Evolutionary conservation across 345 rosid genomes (phyloP).

Genomic region (Gossypioides kirkii): DNA sequence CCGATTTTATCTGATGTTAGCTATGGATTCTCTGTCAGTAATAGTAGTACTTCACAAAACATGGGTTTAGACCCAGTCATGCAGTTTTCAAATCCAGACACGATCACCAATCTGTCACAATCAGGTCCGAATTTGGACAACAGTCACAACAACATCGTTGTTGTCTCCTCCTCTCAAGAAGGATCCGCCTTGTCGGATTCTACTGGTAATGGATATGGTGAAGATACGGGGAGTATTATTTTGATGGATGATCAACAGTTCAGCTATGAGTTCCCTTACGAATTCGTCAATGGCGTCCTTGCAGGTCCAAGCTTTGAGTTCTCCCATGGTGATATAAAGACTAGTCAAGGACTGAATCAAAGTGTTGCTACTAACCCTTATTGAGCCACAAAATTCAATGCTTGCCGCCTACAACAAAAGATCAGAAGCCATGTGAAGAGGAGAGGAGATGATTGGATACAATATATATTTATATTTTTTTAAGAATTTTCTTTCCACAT

Average conservation of each 20-base stretch:
- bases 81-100: slow-evolving; percentile 14
- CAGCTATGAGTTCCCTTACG: slow-evolving; percentile 22
- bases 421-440: neutral
- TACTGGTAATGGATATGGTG: slow-evolving; percentile 9
- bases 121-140: neutral
- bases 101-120: slow-evolving; percentile 4
- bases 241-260: slow-evolving; percentile 18
- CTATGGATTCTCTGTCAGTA: slow-evolving; percentile 7
- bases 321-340: slow-evolving; percentile 22
- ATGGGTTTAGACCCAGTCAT: slow-evolving; percentile 12
- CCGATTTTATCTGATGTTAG: slow-evolving; percentile 15
- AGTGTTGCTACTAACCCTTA: slow-evolving; percentile 18
- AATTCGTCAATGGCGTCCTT: slow-evolving; percentile 16
- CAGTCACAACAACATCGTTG: neutral
- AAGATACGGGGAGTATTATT: slow-evolving; percentile 6
- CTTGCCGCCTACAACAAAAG: no score
- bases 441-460: neutral
- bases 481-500: neutral
- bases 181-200: slow-evolving; percentile 29
- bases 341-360: slow-evolving; percentile 18
- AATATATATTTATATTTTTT: neutral
- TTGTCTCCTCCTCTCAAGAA: slow-evolving; percentile 16
- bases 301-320: slow-evolving; percentile 11
- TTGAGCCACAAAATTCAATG: no score
- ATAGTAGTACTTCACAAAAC: neutral